phyloP scores from a whole-genome alignment of 108 stramenopile species.

The Mediolabrus comicus region DNA sequence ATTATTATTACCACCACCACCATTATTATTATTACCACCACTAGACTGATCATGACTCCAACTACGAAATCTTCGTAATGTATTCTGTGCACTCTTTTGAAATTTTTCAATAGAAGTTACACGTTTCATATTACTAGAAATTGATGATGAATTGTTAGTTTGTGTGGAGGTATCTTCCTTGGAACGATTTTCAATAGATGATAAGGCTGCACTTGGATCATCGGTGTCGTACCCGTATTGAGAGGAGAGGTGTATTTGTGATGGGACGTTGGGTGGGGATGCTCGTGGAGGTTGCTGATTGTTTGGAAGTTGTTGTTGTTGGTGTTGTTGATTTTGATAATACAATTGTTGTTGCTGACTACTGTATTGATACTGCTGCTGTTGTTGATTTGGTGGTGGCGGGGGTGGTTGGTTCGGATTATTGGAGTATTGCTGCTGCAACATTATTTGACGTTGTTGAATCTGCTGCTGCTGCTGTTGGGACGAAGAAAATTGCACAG shows the following conservation, averaged over 20 bases:
- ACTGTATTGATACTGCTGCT: not conserved
- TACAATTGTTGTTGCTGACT: not conserved
- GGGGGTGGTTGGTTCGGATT: not conserved
- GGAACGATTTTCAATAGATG: not conserved
- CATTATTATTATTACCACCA: not conserved
- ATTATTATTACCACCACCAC: not conserved
- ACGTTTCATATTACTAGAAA: not conserved
- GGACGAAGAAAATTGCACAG: not conserved
- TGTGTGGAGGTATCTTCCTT: not conserved
- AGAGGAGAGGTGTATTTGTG: not conserved
- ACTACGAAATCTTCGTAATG: conserved; percentile 26
- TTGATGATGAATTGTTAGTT: not conserved
- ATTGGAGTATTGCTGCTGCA: not conserved
- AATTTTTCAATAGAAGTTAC: not conserved
- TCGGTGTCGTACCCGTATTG: not conserved
- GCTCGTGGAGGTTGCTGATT: not conserved
- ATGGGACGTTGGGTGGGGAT: not conserved
- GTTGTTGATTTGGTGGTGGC: not conserved
- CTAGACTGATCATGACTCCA: conserved; percentile 32
- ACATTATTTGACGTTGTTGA: not conserved
- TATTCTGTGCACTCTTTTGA: not conserved
- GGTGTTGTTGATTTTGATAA: not conserved
- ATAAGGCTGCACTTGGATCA: not conserved
- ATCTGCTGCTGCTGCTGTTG: not conserved
- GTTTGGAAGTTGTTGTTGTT: too few species aligned